Evolutionary conservation across 2,329 filamentous ascomycete species (phyloP).

Genomic region (Dactylonectria estremocensis): DNA sequence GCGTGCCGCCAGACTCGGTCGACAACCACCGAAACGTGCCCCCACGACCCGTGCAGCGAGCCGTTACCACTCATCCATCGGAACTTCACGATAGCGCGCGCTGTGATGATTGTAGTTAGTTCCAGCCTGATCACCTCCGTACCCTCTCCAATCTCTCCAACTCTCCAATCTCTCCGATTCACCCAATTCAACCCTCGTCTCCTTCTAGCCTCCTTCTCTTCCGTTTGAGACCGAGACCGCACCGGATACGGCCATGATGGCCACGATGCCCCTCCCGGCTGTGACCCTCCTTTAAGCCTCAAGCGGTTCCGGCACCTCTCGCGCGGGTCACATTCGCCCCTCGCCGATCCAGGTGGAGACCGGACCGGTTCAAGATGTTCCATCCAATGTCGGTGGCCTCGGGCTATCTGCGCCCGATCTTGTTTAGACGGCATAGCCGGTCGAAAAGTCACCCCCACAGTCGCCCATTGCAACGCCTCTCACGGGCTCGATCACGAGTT

Average conservation of each 20-base stretch:
- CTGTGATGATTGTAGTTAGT: no score
- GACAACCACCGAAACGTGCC: constrained; percentile 21
- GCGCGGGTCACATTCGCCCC: constrained; percentile 13
- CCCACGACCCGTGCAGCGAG: constrained; percentile 13
- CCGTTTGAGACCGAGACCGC: constrained; percentile 1
- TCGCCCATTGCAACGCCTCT: constrained; percentile 18
- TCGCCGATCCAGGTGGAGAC: constrained; percentile 25
- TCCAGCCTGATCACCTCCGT: neutral
- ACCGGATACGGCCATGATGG: neutral
- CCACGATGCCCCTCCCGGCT: neutral
- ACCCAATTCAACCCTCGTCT: constrained; percentile 1
- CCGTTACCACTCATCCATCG: neutral
- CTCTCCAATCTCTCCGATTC: neutral
- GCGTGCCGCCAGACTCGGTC: constrained; percentile 14
- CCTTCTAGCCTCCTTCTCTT: constrained; percentile 3
- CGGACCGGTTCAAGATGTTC: constrained; percentile 29
- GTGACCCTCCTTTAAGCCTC: neutral
- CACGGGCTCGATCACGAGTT: constrained; percentile 8
- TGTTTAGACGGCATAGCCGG: constrained; percentile 26
- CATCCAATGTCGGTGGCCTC: constrained; percentile 20
- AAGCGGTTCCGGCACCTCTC: neutral
- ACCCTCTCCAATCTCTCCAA: neutral
- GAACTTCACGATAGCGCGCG: neutral
- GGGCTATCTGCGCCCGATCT: constrained; percentile 30
- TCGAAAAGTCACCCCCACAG: constrained; percentile 23